phyloP scores from a whole-genome alignment of 768 basidiomycete genomes.

The Naganishia kalamii region DNA sequence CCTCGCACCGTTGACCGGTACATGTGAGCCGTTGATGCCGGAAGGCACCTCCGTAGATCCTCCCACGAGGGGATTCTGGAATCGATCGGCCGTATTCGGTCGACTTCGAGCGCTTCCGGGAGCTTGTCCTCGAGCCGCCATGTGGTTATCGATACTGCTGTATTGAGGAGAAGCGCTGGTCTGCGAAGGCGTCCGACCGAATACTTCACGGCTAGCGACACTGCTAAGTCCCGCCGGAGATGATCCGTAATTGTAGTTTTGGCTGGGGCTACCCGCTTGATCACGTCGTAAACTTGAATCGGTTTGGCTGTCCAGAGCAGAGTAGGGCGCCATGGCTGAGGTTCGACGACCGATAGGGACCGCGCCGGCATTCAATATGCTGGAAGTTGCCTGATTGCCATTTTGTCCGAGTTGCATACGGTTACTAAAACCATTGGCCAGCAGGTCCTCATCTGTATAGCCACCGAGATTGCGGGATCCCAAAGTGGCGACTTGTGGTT shows the following conservation, averaged over 20 bases:
- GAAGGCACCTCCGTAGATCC: not conserved
- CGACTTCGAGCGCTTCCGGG: not conserved
- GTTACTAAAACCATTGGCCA: slow-evolving; percentile 34
- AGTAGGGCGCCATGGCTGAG: not conserved
- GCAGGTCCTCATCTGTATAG: slow-evolving; percentile 34
- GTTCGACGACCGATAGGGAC: not conserved
- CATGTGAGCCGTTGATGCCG: not conserved
- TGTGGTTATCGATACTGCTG: not conserved
- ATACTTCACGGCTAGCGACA: not conserved
- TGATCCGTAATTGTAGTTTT: not conserved
- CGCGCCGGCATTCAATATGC: not conserved
- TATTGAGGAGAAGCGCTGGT: slow-evolving; percentile 4
- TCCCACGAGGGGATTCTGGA: not conserved
- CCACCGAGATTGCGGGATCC: slow-evolving; percentile 23
- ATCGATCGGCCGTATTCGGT: not conserved
- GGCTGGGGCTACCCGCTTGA: not conserved
- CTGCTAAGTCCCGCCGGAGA: not conserved
- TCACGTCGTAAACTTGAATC: not conserved
- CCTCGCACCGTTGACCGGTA: not conserved
- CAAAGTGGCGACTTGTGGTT: slow-evolving; percentile 25
- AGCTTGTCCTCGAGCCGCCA: not conserved
- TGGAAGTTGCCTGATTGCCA: not conserved
- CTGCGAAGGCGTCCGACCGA: not conserved
- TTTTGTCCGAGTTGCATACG: slow-evolving; percentile 27
- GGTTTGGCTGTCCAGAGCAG: not conserved